Evolutionary conservation across 768 basidiomycete genomes (phyloP), one percentile per base, ranked within the genome.

Genomic region (Sutorius australiensis): DNA sequence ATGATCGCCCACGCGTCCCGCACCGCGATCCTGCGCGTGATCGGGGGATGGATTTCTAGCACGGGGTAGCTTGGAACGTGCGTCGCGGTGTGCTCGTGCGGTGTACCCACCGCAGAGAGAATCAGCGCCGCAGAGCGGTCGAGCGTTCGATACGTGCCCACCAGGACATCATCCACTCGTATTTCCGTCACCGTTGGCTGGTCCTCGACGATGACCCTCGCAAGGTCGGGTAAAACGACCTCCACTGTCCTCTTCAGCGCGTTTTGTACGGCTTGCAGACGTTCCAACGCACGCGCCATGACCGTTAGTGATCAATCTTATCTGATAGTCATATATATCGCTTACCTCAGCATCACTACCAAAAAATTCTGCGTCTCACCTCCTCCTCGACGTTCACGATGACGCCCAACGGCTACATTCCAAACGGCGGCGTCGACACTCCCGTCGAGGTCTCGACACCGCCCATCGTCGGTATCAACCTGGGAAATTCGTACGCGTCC

Each of bases 401-500:
- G 77, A 66, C 73, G n/a, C 62, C 67, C 43, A 79, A 73, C 53
- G 69, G 64, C 56, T 40, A 66, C 30, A 51, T 72, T 28, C 79
- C 75, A 17, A 86, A 85, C 59, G 84, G 84, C 57, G 76, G 57
- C 51, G 80, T 75, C 6, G 74, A 77, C 41, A 64, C 75, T 3
- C 71, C 75, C 28, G 61, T 66, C n/a, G 70, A 69, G 6, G 37
- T 57, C 30, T 61, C 72, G 17, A 47, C 60, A 0, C 84, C 82
- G 6, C 77, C 86, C 0, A 82, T 94, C 52, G 80, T 98, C 43
- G 97, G 95, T 42, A 92, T 99, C 73, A 98, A 95, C 75, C 89
- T 98, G 68, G 97, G 95, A 16, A 93, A 95, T 71, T 86, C 91
- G 31, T 98, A 87, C 68, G 92, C 95, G 12, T 93, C 92, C 32